Percentiles rank a stretch among this genome's conserved stretches.
These are phyloP conservation scores for Inga laurina DNA, from an alignment of 306 rosid species.

Conservation along the genomic window DNA sequence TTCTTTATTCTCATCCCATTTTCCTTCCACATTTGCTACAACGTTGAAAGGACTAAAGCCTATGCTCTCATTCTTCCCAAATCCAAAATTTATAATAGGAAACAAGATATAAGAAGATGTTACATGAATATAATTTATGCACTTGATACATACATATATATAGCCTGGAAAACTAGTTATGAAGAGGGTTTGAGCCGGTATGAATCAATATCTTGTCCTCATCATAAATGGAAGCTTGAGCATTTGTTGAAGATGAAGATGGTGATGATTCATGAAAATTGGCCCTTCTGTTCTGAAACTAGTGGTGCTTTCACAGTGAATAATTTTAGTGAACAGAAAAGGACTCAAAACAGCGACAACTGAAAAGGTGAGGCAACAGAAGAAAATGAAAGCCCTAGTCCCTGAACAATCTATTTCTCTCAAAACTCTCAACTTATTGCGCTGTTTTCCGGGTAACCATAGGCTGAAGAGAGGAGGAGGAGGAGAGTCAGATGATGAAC, in stretches of 20 bases:
- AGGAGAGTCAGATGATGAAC: constrained; percentile 61
- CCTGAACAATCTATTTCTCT: constrained; percentile 38
- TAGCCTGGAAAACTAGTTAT: constrained; percentile 52
- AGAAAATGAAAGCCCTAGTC: constrained; percentile 39
- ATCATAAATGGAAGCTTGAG: constrained; percentile 38
- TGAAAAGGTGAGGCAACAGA: constrained; percentile 32
- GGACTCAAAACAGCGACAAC: constrained; percentile 48
- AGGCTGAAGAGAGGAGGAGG: background rate
- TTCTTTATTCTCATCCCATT: no score
- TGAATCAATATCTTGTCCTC: constrained; percentile 74
- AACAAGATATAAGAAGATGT: background rate
- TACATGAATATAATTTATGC: constrained; percentile 8
- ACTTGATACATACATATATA: background rate
- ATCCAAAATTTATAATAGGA: constrained; percentile 1
- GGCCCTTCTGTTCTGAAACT: constrained; percentile 16
- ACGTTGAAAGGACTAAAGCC: no score
- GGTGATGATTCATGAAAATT: constrained; percentile 46
- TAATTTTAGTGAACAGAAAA: constrained; percentile 27
- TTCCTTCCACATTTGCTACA: no score
- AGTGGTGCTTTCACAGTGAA: background rate
- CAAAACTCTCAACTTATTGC: constrained; percentile 54
- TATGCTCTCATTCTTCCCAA: constrained; percentile 61
- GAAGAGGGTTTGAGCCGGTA: constrained; percentile 97
- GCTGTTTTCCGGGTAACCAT: background rate
- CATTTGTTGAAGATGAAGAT: background rate